phyloP scores from a whole-genome alignment of 192 early-diverging fungal genomes.

The Powellomyces hirtus region DNA sequence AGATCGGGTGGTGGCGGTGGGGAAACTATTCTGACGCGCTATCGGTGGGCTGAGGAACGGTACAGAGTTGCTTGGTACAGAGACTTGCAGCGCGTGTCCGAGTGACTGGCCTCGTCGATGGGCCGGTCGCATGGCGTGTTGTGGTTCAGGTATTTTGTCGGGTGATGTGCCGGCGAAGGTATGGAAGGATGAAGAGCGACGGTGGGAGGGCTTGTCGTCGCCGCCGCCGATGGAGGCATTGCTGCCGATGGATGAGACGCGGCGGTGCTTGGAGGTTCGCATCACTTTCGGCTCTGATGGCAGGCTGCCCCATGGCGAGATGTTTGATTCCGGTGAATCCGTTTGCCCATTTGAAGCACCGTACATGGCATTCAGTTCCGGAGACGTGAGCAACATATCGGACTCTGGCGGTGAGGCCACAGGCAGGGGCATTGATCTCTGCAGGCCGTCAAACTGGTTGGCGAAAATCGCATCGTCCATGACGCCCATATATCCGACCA shows the following conservation, averaged over 20 bases:
- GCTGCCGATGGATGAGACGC: constrained; percentile 24
- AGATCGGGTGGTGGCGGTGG: neutral
- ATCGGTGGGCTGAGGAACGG: neutral
- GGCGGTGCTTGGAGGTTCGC: constrained; percentile 17
- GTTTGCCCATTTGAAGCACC: neutral
- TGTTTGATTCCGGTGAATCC: neutral
- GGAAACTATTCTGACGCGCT: neutral
- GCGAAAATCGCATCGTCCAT: neutral
- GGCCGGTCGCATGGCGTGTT: neutral
- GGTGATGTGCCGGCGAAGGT: neutral
- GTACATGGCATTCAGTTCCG: neutral
- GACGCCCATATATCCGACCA: neutral
- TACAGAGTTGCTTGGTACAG: neutral
- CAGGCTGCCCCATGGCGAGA: constrained; percentile 22
- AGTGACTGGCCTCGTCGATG: constrained; percentile 15
- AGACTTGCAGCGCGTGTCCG: neutral
- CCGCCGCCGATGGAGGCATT: neutral
- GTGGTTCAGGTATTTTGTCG: neutral
- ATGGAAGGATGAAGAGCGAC: constrained; percentile 8
- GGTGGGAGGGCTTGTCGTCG: constrained; percentile 4
- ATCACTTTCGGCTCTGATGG: constrained; percentile 30
- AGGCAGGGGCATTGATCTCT: neutral
- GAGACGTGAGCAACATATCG: neutral
- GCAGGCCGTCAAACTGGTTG: neutral
- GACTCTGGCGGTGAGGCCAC: neutral